phyloP scores from a whole-genome alignment of 2,329 filamentous ascomycete genomes.

The Penicillium verrucosum region DNA sequence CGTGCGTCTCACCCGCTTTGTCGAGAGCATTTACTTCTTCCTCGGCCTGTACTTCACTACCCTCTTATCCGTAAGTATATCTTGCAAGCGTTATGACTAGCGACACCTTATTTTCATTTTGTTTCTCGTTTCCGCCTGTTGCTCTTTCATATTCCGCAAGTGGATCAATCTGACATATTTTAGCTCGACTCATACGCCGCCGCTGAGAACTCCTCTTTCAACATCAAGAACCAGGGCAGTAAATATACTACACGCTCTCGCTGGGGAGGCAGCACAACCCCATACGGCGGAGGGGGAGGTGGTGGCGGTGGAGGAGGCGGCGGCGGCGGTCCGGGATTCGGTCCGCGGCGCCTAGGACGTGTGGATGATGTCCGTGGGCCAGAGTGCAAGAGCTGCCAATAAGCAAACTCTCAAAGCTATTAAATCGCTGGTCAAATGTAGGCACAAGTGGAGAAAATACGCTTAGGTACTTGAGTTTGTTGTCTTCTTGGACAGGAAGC shows the following conservation, averaged over 20 bases:
- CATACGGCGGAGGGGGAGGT: slow-evolving; percentile 27
- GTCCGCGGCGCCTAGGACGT: slow-evolving; percentile 42
- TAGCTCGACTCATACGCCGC: slow-evolving; percentile 48
- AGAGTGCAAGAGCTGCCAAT: slow-evolving; percentile 47
- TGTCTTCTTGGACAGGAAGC: background rate
- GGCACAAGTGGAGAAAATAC: background rate
- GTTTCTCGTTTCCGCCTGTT: background rate
- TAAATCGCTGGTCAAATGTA: background rate
- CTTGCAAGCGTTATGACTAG: background rate
- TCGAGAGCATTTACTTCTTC: slow-evolving; percentile 46
- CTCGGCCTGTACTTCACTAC: slow-evolving; percentile 50
- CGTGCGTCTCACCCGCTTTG: slow-evolving; percentile 41
- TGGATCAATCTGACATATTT: slow-evolving; percentile 13
- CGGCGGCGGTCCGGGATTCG: slow-evolving; percentile 28
- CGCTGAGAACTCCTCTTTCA: slow-evolving; percentile 47
- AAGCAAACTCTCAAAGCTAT: background rate
- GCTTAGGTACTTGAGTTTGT: background rate
- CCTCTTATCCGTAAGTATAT: slow-evolving; percentile 45
- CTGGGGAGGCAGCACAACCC: slow-evolving; percentile 22
- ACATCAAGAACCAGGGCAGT: slow-evolving; percentile 35
- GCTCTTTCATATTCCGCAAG: background rate
- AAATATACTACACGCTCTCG: slow-evolving; percentile 22
- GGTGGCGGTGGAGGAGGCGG: slow-evolving; percentile 28
- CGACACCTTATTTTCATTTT: background rate
- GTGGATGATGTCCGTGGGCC: slow-evolving; percentile 49